Evolutionary conservation across 768 basidiomycete species (phyloP).

Genomic region (Sporobolomyces pararoseus): DNA sequence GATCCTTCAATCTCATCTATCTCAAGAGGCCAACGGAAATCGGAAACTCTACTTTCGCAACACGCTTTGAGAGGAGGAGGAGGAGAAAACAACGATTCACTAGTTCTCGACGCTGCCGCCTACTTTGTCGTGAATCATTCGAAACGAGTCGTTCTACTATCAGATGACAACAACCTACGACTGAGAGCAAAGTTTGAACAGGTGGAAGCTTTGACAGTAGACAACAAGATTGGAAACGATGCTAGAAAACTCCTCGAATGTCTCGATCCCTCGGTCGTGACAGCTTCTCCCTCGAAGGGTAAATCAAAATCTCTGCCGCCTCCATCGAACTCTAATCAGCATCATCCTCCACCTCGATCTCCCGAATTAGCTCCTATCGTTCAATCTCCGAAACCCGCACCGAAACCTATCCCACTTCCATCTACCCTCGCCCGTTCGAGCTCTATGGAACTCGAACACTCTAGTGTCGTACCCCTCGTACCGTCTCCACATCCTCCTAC

Average conservation of each 20-base stretch:
- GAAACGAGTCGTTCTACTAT: constrained; percentile 18
- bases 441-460: constrained; percentile 26
- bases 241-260: neutral
- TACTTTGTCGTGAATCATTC: neutral
- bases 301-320: neutral
- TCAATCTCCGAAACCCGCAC: neutral
- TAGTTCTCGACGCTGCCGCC: constrained; percentile 34
- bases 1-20: neutral
- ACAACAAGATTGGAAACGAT: neutral
- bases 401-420: constrained; percentile 7
- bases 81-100: constrained; percentile 34
- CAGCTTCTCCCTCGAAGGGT: neutral
- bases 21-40: constrained; percentile 24
- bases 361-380: neutral
- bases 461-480: constrained; percentile 1
- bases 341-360: neutral
- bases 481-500: neutral
- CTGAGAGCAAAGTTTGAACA: constrained; percentile 33
- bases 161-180: constrained; percentile 34
- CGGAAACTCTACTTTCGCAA: constrained; percentile 18
- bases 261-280: constrained; percentile 1
- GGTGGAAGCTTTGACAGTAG: constrained; percentile 17
- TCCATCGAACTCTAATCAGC: neutral
- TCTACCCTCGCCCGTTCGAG: neutral
- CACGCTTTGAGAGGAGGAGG: neutral